Conservation (phyloP, 257 asterid species). For the Ehretia macrophylla region DNA sequence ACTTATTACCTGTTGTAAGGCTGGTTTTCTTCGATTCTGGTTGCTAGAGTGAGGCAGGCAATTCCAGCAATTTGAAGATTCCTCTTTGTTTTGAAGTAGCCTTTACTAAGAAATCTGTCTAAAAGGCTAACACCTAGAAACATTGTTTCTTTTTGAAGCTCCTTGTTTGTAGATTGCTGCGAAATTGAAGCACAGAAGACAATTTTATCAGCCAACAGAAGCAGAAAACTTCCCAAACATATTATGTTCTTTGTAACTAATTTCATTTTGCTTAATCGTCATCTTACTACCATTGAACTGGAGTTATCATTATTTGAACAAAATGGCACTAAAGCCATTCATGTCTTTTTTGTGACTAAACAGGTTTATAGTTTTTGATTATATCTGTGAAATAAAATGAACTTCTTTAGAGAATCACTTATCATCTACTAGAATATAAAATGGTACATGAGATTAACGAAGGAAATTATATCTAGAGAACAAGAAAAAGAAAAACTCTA, state of each 20-base stretch:
- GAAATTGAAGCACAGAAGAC: constrained; percentile 5
- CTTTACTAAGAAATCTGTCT: constrained; percentile 77
- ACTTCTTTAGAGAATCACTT: no score
- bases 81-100: constrained; percentile 63
- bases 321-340: no score
- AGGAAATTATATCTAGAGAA: no score
- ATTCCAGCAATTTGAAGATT: constrained; percentile 86
- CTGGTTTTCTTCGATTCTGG: constrained; percentile 95
- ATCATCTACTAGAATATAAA: no score
- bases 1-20: constrained; percentile 61
- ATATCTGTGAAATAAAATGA: no score
- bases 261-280: background rate
- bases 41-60: constrained; percentile 91
- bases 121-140: constrained; percentile 79
- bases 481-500: no score
- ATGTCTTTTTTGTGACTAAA: no score
- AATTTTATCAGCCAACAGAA: background rate
- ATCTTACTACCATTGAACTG: background rate
- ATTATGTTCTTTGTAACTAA: background rate
- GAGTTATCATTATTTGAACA: no score
- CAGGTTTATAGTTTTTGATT: no score
- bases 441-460: no score
- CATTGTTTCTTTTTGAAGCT: constrained; percentile 85
- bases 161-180: constrained; percentile 67
- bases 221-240: background rate